phyloP scores from a whole-genome alignment of 1,139 yeast genomes.

The Debaryomyces fabryi region DNA sequence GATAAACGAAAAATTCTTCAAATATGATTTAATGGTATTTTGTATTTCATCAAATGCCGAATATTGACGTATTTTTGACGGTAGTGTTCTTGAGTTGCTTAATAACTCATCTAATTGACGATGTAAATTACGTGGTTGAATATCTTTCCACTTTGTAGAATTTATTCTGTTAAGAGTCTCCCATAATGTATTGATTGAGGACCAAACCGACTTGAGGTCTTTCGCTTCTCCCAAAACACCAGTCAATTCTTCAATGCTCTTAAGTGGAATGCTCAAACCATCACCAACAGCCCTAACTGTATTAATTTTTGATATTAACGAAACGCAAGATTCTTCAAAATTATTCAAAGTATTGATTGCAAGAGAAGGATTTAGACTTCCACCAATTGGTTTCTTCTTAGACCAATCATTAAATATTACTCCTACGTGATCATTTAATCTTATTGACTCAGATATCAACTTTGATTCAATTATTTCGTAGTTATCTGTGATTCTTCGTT shows the following conservation, averaged over 20 bases:
- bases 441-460: conserved; percentile 43
- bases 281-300: conserved; percentile 44
- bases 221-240: conserved; percentile 51
- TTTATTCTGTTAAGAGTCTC: conserved; percentile 50
- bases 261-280: conserved; percentile 42
- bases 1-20: conserved; percentile 44
- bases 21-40: conserved; percentile 41
- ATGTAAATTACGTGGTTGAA: conserved; percentile 52
- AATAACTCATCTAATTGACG: conserved; percentile 55
- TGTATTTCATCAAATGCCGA: conserved; percentile 68
- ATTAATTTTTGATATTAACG: conserved; percentile 21
- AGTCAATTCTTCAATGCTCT: conserved; percentile 30
- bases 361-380: conserved; percentile 41
- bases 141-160: conserved; percentile 50
- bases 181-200: conserved; percentile 59
- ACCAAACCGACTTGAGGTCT: conserved; percentile 69
- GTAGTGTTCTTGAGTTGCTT: conserved; percentile 52
- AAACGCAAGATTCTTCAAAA: conserved; percentile 39
- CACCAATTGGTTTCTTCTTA: conserved; percentile 38
- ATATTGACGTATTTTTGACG: conserved; percentile 65
- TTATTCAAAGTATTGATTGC: conserved; percentile 53
- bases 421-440: conserved; percentile 37
- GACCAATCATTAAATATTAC: conserved; percentile 35
- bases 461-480: conserved; percentile 43
- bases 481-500: conserved; percentile 44